These are phyloP conservation scores for Coniella lustricola DNA, from an alignment of 2,329 filamentous ascomycete species.

Conservation along the genomic window DNA sequence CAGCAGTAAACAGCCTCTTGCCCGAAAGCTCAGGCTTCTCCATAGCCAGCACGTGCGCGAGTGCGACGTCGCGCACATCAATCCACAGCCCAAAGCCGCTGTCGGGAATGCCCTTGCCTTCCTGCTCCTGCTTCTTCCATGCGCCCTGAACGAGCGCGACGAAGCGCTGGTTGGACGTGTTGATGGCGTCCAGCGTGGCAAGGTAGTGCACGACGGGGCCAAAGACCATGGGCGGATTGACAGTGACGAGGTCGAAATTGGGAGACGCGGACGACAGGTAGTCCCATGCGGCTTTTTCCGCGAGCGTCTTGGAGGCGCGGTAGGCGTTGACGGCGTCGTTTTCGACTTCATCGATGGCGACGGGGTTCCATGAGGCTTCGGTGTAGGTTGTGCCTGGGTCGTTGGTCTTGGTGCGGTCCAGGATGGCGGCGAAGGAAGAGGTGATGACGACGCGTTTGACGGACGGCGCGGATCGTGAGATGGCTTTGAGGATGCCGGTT, in stretches of 20 bases:
- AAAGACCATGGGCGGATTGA: slow-evolving; percentile 49
- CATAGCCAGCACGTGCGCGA: slow-evolving; percentile 45
- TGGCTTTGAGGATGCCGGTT: slow-evolving; percentile 64
- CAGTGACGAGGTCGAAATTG: slow-evolving; percentile 43
- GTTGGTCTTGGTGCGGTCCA: slow-evolving; percentile 30
- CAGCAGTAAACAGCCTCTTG: slow-evolving; percentile 43
- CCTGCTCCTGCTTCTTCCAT: slow-evolving; percentile 34
- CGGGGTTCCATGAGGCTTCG: slow-evolving; percentile 48
- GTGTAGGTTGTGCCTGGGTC: slow-evolving; percentile 36
- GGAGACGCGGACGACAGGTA: slow-evolving; percentile 38
- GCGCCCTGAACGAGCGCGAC: slow-evolving; percentile 42
- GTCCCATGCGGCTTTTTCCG: slow-evolving; percentile 46
- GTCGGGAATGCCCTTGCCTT: too few relatives aligned
- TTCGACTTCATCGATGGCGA: slow-evolving; percentile 37
- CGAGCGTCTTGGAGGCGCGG: slow-evolving; percentile 46
- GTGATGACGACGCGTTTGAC: slow-evolving; percentile 67
- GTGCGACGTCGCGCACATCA: slow-evolving; percentile 50
- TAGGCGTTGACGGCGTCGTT: slow-evolving; percentile 38
- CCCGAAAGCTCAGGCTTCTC: slow-evolving; percentile 42
- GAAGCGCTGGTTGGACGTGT: slow-evolving; percentile 48
- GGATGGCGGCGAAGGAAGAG: slow-evolving; percentile 48
- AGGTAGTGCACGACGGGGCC: slow-evolving; percentile 46
- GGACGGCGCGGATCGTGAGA: slow-evolving; percentile 48
- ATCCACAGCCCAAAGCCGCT: slow-evolving; percentile 40
- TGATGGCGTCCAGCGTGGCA: slow-evolving; percentile 37